phyloP scores from a whole-genome alignment of 2,329 filamentous ascomycete genomes.

The Drechmeria coniospora region DNA sequence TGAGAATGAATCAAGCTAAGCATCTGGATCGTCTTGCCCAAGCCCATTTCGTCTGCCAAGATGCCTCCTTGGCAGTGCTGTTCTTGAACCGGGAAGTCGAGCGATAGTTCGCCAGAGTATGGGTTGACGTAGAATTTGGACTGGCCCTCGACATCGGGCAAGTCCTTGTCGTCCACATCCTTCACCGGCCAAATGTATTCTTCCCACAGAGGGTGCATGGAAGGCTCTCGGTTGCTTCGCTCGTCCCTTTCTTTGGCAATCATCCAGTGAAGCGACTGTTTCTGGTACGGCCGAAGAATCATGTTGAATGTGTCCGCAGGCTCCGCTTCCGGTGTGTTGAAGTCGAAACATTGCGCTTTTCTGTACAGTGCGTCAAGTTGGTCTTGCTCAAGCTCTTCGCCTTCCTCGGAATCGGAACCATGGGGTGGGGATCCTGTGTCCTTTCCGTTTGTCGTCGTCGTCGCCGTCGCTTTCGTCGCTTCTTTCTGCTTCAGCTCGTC shows the following conservation, averaged over 20 bases:
- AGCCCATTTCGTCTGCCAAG: slow-evolving; percentile 90
- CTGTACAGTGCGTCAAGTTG: slow-evolving; percentile 88
- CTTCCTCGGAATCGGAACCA: slow-evolving; percentile 62
- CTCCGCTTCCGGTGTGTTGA: slow-evolving; percentile 74
- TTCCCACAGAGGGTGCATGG: slow-evolving; percentile 97
- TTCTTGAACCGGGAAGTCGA: slow-evolving; percentile 85
- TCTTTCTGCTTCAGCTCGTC: slow-evolving; percentile 61
- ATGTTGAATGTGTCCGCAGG: slow-evolving; percentile 71
- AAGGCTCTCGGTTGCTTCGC: slow-evolving; percentile 52
- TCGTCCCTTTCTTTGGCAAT: slow-evolving; percentile 77
- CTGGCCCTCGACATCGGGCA: slow-evolving; percentile 51
- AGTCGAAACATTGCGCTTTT: slow-evolving; percentile 95
- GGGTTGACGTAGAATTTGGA: slow-evolving; percentile 86
- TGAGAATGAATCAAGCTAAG: slow-evolving; percentile 83
- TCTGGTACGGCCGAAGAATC: slow-evolving; percentile 81
- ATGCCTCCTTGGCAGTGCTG: slow-evolving; percentile 91
- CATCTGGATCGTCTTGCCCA: slow-evolving; percentile 99
- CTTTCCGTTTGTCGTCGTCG: slow-evolving; percentile 8
- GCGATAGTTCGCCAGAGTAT: slow-evolving; percentile 83
- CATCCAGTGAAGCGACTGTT: slow-evolving; percentile 95
- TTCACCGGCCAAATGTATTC: slow-evolving; percentile 82
- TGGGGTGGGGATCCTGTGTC: slow-evolving; percentile 33
- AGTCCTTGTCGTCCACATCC: slow-evolving; percentile 68
- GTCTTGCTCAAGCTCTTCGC: slow-evolving; percentile 83
- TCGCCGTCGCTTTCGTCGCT: slow-evolving; percentile 16